Base-by-base conservation (phyloP, 768 basidiomycete genomes). In the Lactifluus piperatus region DNA sequence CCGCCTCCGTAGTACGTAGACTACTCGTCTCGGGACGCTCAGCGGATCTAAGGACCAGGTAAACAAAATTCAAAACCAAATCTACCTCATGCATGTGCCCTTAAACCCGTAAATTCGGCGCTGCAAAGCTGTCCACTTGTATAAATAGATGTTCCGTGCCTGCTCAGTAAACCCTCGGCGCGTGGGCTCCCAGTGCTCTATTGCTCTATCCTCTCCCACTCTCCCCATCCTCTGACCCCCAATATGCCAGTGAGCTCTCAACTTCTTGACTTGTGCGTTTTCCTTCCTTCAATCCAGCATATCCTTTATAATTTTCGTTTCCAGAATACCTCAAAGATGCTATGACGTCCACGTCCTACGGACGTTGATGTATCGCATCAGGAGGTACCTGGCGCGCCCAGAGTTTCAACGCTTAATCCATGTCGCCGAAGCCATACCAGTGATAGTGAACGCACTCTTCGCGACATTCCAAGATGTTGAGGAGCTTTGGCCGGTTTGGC, bases 311-410 rank as follows among this genome's bases (percentile, higher is more conserved):
- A 26, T 0, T 29, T 20, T 27, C 29, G 32, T 24, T 44, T 16
- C 13, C 20, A 60, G 59, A 4, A 36, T 51, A 2, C 59, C 59
- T 14, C 27, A 11, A 4, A 11, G 32, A n/a, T 20, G 11, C n/a
- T 39, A 56, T 5, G 59, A 60, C 9, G 54, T 60, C 0, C 49
- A 60, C 9, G 50, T 41, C 6, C 37, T 60, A 8, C 24, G 54
- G 16, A 56, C 54, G 2, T 51, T 45, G 20, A 56, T 44, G 11
- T 16, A 37, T 5, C 13, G 22, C 1, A 20, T 26, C 16, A 10
- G 4, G 8, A 4, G 32, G 44, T n/a, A 51, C 4, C 4, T 5
- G 4, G 14, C 10, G n/a, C 34, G 55, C 1, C 43, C 48, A 11
- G 20, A 8, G 14, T 1, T 10, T 5, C 36, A 5, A 8, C 55